phyloP scores from a whole-genome alignment of 768 basidiomycete genomes.

The Boletus sp. region DNA sequence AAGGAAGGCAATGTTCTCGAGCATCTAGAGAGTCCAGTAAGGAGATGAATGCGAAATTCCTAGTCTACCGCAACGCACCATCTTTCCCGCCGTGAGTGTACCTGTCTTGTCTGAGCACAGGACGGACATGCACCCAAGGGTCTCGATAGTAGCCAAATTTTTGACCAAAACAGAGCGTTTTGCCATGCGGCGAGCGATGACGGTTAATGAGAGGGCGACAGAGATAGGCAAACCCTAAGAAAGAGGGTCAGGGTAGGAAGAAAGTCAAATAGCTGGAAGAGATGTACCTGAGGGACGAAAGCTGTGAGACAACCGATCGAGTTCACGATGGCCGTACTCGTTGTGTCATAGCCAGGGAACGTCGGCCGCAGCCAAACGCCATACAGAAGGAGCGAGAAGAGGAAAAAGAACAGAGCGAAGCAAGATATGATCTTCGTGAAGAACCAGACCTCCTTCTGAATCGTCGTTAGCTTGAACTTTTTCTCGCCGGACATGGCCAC shows the following conservation, averaged over 20 bases:
- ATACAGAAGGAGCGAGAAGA: slow-evolving; percentile 39
- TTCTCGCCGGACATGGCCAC: slow-evolving; percentile 49
- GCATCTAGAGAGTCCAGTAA: slow-evolving; percentile 27
- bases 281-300: slow-evolving; percentile 39
- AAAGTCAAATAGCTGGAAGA: not conserved
- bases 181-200: slow-evolving; percentile 47
- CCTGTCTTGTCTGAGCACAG: slow-evolving; percentile 56
- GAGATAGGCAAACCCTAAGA: slow-evolving; percentile 35
- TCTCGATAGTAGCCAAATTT: slow-evolving; percentile 51
- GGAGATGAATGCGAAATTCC: not conserved
- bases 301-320: slow-evolving; percentile 39
- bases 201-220: slow-evolving; percentile 52
- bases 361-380: slow-evolving; percentile 38
- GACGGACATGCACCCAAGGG: slow-evolving; percentile 49
- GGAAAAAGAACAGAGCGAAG: slow-evolving; percentile 39
- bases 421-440: slow-evolving; percentile 52
- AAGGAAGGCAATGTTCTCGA: slow-evolving; percentile 39
- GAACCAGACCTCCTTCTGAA: slow-evolving; percentile 42
- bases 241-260: not conserved
- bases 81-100: slow-evolving; percentile 46
- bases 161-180: slow-evolving; percentile 47
- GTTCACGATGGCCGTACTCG: slow-evolving; percentile 36
- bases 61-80: slow-evolving; percentile 29
- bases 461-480: slow-evolving; percentile 41
- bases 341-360: slow-evolving; percentile 33